A percentile compares a stretch with the other conserved stretches of the same genome.
phyloP scores from a whole-genome alignment of 192 early-diverging fungal genomes.

The Coemansia sp. region DNA sequence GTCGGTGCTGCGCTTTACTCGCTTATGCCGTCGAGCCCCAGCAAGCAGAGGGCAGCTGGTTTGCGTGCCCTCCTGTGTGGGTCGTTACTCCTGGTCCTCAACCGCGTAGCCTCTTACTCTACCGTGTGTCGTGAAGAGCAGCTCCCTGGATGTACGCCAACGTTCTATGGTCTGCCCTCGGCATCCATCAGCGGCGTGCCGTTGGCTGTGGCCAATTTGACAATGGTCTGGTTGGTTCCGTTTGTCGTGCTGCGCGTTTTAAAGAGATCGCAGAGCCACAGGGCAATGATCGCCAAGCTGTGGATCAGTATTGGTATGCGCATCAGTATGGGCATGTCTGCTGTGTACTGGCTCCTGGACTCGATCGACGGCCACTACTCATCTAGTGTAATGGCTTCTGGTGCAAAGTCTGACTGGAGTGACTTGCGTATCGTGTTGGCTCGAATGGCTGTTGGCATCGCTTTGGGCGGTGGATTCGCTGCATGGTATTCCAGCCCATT shows the following conservation, averaged over 20 bases:
- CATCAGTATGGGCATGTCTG: slow-evolving; percentile 58
- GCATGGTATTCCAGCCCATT: slow-evolving; percentile 62
- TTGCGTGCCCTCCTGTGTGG: slow-evolving; percentile 49
- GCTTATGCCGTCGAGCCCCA: not conserved
- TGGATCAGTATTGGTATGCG: slow-evolving; percentile 65
- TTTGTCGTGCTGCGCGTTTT: slow-evolving; percentile 50
- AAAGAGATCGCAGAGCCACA: slow-evolving; percentile 57
- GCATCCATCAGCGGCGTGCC: slow-evolving; percentile 37
- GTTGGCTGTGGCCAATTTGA: slow-evolving; percentile 28
- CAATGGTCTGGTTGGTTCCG: slow-evolving; percentile 45
- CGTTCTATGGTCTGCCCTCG: slow-evolving; percentile 68
- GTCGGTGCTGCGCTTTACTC: not conserved
- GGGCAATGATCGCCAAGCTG: slow-evolving; percentile 52
- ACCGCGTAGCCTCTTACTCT: slow-evolving; percentile 58
- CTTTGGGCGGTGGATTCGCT: slow-evolving; percentile 54
- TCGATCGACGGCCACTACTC: slow-evolving; percentile 27
- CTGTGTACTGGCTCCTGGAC: slow-evolving; percentile 63
- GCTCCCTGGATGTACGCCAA: slow-evolving; percentile 74
- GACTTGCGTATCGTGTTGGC: slow-evolving; percentile 59
- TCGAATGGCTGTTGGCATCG: slow-evolving; percentile 61
- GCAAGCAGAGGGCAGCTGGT: slow-evolving; percentile 28
- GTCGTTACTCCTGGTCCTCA: slow-evolving; percentile 62
- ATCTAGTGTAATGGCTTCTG: not conserved
- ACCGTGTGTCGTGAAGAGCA: slow-evolving; percentile 93
- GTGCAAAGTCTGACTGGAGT: slow-evolving; percentile 25